These are phyloP conservation scores for Cymbidium sinense DNA, from an alignment of 106 monocot genomes.

Conservation along the genomic window DNA sequence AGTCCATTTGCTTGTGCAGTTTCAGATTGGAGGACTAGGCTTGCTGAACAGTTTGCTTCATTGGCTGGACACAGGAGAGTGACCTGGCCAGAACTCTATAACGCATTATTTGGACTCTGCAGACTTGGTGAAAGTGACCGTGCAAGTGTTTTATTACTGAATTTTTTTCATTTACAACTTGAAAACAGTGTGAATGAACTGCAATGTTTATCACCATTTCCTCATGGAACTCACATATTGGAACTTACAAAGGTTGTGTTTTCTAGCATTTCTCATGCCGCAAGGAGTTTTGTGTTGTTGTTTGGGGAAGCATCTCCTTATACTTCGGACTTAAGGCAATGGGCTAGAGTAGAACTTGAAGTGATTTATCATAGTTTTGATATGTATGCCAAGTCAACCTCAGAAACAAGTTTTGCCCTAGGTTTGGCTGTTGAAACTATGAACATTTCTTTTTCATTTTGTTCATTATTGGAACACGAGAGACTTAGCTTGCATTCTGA, in stretches of 20 bases:
- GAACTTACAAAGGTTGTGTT: slow-evolving; percentile 28
- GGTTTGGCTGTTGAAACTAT: slow-evolving; percentile 27
- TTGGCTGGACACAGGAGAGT: slow-evolving; percentile 35
- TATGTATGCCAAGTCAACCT: slow-evolving; percentile 20
- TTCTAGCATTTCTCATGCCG: slow-evolving; percentile 33
- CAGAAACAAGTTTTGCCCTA: slow-evolving; percentile 24
- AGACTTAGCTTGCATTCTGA: slow-evolving; percentile 19
- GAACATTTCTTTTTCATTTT: slow-evolving; percentile 20
- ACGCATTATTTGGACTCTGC: slow-evolving; percentile 26
- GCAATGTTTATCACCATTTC: background rate
- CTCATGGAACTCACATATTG: slow-evolving; percentile 19
- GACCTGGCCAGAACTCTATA: slow-evolving; percentile 25
- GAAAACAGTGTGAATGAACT: slow-evolving; percentile 15
- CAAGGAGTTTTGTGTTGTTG: slow-evolving; percentile 21
- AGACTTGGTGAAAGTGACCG: slow-evolving; percentile 32
- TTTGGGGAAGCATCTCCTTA: slow-evolving; percentile 31
- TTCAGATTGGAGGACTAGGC: slow-evolving; percentile 18
- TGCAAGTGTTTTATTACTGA: slow-evolving; percentile 26
- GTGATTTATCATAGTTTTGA: slow-evolving; percentile 19
- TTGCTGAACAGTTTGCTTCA: slow-evolving; percentile 25
- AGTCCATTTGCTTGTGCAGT: slow-evolving; percentile 19
- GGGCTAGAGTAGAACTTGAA: slow-evolving; percentile 42
- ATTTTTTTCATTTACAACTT: slow-evolving; percentile 24
- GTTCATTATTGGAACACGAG: slow-evolving; percentile 25
- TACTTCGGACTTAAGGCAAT: slow-evolving; percentile 21